Percentiles rank a stretch among this genome's conserved stretches.
phyloP scores from a whole-genome alignment of 176 grass and related monocot species.

The Lolium perenne region DNA sequence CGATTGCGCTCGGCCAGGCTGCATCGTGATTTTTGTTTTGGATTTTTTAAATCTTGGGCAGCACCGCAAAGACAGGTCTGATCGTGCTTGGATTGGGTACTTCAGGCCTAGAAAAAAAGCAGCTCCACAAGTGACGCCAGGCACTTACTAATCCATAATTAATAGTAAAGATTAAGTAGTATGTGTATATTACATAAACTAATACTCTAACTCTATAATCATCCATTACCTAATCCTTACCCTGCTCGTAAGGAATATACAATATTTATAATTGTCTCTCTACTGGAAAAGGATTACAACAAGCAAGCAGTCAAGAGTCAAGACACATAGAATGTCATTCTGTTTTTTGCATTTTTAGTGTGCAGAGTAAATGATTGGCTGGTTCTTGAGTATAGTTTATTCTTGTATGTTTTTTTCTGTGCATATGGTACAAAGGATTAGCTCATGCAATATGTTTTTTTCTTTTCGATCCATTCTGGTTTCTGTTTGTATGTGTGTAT shows the following conservation, averaged over 20 bases:
- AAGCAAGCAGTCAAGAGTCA: neutral
- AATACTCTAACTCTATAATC: neutral
- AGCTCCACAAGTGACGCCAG: no score
- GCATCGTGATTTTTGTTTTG: no score
- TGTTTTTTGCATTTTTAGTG: neutral
- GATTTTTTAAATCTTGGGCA: no score
- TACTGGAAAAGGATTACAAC: neutral
- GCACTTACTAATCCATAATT: no score
- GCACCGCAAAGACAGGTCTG: no score
- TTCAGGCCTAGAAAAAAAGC: no score
- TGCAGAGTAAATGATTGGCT: neutral
- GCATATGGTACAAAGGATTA: neutral
- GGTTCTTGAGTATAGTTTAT: neutral
- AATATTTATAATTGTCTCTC: conserved; percentile 1
- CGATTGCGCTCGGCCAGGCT: no score
- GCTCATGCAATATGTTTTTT: neutral
- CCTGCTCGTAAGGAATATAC: neutral
- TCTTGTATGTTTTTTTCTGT: neutral
- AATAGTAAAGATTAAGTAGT: neutral
- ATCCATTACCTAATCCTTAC: neutral
- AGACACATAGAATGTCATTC: neutral
- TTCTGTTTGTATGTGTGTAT: neutral
- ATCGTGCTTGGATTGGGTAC: no score
- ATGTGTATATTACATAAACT: neutral
- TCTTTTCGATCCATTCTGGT: conserved; percentile 7